phyloP scores from a whole-genome alignment of 441 rosid genomes.

The Pelargonium cotyledonis region DNA sequence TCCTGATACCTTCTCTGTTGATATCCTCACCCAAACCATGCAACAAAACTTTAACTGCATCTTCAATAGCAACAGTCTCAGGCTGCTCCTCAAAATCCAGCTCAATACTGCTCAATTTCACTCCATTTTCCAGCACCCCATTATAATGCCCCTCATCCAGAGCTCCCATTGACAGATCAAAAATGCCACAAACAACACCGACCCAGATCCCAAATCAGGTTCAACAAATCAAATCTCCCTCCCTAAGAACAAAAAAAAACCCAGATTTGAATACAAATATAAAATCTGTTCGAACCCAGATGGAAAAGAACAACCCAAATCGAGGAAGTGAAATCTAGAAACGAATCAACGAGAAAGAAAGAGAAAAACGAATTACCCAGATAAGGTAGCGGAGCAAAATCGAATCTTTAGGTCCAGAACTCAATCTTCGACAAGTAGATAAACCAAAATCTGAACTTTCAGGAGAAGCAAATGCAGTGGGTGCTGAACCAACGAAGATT shows the following conservation, averaged over 20 bases:
- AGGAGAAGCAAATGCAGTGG: neutral
- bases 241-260: constrained; percentile 6
- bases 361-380: constrained; percentile 15
- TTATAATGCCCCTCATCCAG: constrained; percentile 64
- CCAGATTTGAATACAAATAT: constrained; percentile 4
- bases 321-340: constrained; percentile 4
- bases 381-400: neutral
- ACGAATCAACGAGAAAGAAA: neutral
- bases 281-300: neutral
- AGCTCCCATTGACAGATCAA: constrained; percentile 58
- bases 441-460: neutral
- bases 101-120: constrained; percentile 40
- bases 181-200: constrained; percentile 22
- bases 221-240: constrained; percentile 12
- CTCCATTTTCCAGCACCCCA: constrained; percentile 49
- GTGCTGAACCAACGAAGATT: neutral
- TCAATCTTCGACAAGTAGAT: neutral
- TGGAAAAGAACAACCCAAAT: neutral
- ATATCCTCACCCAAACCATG: constrained; percentile 76
- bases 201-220: constrained; percentile 30
- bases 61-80: constrained; percentile 58
- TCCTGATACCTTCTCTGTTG: constrained; percentile 75
- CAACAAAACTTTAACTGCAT: constrained; percentile 73
- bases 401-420: neutral
- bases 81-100: constrained; percentile 47